phyloP scores from a whole-genome alignment of 2,329 filamentous ascomycete genomes.

The Penicillium sp. region DNA sequence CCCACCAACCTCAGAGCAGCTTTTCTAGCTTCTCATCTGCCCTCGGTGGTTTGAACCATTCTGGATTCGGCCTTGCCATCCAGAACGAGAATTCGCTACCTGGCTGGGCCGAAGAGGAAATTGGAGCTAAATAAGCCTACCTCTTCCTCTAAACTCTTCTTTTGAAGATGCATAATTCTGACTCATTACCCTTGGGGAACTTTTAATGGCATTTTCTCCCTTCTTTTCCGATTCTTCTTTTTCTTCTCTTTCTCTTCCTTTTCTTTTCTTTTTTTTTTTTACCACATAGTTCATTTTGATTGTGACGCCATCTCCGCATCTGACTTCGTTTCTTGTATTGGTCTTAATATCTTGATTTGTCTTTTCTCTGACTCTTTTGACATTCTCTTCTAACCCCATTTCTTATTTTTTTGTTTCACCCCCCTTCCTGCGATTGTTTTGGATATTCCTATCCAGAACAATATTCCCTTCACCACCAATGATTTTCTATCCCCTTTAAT shows the following conservation, averaged over 20 bases:
- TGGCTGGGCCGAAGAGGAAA: conserved; percentile 68
- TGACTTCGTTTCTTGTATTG: conserved; percentile 39
- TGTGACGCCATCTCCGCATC: conserved; percentile 24
- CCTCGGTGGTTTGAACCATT: conserved; percentile 61
- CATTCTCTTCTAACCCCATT: conserved; percentile 24
- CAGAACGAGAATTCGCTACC: conserved; percentile 61
- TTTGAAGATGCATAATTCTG: conserved; percentile 17
- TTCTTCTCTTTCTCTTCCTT: conserved; percentile 3
- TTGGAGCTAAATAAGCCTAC: conserved; percentile 56
- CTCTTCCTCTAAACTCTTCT: conserved; percentile 6
- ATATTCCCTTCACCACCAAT: conserved; percentile 29
- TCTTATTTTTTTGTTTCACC: conserved; percentile 24
- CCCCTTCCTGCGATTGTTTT: conserved; percentile 20
- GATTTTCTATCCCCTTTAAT: conserved; percentile 35
- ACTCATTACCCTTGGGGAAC: conserved; percentile 23
- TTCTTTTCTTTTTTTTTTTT: conserved; percentile 15
- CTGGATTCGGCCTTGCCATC: conserved; percentile 63
- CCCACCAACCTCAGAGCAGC: conserved; percentile 53
- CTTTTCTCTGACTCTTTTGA: conserved; percentile 10
- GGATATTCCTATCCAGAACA: conserved; percentile 28
- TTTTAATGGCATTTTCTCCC: conserved; percentile 24
- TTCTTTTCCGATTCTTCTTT: conserved; percentile 9
- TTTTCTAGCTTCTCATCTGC: conserved; percentile 64
- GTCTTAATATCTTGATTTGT: conserved; percentile 31
- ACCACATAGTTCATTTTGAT: conserved; percentile 25